Base-by-base conservation (phyloP, 192 early-diverging fungal genomes). In the Mortierella antarctica region DNA sequence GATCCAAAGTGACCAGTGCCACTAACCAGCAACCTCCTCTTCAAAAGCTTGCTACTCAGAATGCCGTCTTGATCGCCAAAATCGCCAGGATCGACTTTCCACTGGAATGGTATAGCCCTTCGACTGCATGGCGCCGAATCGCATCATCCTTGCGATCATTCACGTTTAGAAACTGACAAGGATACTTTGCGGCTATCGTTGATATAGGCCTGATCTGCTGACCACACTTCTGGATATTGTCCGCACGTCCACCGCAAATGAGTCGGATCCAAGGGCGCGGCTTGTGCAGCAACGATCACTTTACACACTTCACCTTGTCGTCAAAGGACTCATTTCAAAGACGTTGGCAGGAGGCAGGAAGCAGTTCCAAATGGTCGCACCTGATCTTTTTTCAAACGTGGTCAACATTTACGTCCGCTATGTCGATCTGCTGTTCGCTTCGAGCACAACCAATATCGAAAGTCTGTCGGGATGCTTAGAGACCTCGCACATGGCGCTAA, bases 51-150 rank as follows among this genome's bases (percentile, higher is more conserved):
- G 88, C 94, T 51, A 75, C 83, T 9, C 92, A 95, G 66, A 92
- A 93, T 77, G 93, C 92, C 57, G 87, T 97, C 12, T 73, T 93
- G 40, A 85, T 91, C 17, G 82, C 96, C 50, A 93, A 93, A 58
- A 95, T 98, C 68, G 94, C 96, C 1, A 86, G 95, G 23, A 79
- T 93, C 67, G 96, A 98, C 74, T 98, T 86, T 77, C 96, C 96
- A 12, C 79, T 87, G 67, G 93, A 96, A 47, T 97, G 96, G 96
- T 93, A 53, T 48, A 50, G 23, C 0, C 11, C 11, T 2, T n/a
- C 23, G 7, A 49, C 20, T 20, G 15, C 21, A 2, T 47, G n/a
- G 31, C 31, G 3, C 31, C 31, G 31, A 31, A 31, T 31, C 31
- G 31, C 31, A 3, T 31, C 31, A 31, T 31, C 20, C 48, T 12